A percentile compares a stretch with the other conserved stretches of the same genome.
These are phyloP conservation scores for Ustilago lituana DNA, from an alignment of 1,284 basidiomycete genomes.

Conservation along the genomic window DNA sequence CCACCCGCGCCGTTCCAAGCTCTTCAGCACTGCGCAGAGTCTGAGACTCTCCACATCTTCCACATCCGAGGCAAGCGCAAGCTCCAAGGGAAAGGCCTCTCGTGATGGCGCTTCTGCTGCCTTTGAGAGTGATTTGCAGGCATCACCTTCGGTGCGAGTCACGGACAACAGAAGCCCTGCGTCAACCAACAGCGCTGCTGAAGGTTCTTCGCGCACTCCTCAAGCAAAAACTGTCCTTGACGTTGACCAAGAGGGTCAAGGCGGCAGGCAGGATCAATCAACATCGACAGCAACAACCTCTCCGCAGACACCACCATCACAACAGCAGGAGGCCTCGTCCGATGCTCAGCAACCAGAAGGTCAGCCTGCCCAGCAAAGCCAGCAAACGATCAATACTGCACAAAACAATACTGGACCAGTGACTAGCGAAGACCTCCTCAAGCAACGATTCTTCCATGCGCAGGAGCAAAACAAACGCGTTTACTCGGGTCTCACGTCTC, in stretches of 20 bases:
- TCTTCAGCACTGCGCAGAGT: conserved; percentile 7
- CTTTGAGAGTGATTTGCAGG: background rate
- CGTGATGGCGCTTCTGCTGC: background rate
- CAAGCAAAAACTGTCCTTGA: conserved; percentile 21
- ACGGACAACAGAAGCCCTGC: conserved; percentile 19
- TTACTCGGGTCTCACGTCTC: conserved; percentile 31
- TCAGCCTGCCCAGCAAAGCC: conserved; percentile 4
- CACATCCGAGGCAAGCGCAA: background rate
- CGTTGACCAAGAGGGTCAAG: conserved; percentile 3
- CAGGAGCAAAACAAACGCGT: conserved; percentile 54
- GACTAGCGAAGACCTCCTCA: conserved; percentile 52
- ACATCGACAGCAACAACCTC: background rate
- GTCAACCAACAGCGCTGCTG: background rate
- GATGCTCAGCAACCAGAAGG: conserved; percentile 16
- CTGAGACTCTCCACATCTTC: conserved; percentile 19
- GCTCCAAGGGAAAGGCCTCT: conserved; percentile 5
- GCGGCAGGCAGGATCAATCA: background rate
- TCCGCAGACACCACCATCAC: conserved; percentile 4
- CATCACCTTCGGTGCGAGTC: conserved; percentile 9
- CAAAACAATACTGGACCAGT: conserved; percentile 12
- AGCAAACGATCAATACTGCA: conserved; percentile 1
- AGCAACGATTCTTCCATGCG: conserved; percentile 59
- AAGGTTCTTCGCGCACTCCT: conserved; percentile 13
- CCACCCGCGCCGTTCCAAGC: conserved; percentile 21
- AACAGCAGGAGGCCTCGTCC: conserved; percentile 8